Conservation (phyloP, 768 basidiomycete species). For the Gyrodon lividus region DNA sequence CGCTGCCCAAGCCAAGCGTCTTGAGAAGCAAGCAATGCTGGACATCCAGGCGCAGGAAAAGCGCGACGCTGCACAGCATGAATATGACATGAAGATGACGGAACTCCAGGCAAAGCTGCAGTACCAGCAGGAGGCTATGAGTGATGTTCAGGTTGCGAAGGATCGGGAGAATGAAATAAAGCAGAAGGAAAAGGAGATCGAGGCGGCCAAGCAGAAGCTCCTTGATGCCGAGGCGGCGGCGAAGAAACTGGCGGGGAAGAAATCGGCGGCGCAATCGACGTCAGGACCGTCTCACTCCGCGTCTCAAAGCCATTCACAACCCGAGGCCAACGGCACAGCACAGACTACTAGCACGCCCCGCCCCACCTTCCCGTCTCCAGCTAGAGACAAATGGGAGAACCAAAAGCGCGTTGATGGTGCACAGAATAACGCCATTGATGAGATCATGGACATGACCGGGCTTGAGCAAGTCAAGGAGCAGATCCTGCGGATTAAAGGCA, state of each 20-base stretch:
- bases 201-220: slow-evolving; percentile 28
- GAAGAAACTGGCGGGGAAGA: slow-evolving; percentile 11
- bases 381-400: slow-evolving; percentile 52
- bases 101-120: slow-evolving; percentile 43
- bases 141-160: slow-evolving; percentile 37
- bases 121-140: slow-evolving; percentile 25
- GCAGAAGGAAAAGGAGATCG: slow-evolving; percentile 50
- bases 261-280: background rate
- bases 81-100: slow-evolving; percentile 42
- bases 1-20: slow-evolving; percentile 39
- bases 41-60: slow-evolving; percentile 43
- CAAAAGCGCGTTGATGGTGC: slow-evolving; percentile 57
- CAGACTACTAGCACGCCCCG: slow-evolving; percentile 7
- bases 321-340: background rate
- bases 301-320: slow-evolving; percentile 1
- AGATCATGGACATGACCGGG: slow-evolving; percentile 68
- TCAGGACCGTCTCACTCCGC: background rate
- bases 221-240: slow-evolving; percentile 9
- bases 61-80: slow-evolving; percentile 44
- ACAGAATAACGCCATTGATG: slow-evolving; percentile 53
- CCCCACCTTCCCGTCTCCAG: slow-evolving; percentile 30
- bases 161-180: slow-evolving; percentile 35
- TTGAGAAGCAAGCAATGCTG: slow-evolving; percentile 39
- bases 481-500: slow-evolving; percentile 57
- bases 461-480: slow-evolving; percentile 63